Evolutionary conservation across 305 asterid species (phyloP), one percentile per base, ranked within the genome.

Genomic region (Fraxinus paxiana): DNA sequence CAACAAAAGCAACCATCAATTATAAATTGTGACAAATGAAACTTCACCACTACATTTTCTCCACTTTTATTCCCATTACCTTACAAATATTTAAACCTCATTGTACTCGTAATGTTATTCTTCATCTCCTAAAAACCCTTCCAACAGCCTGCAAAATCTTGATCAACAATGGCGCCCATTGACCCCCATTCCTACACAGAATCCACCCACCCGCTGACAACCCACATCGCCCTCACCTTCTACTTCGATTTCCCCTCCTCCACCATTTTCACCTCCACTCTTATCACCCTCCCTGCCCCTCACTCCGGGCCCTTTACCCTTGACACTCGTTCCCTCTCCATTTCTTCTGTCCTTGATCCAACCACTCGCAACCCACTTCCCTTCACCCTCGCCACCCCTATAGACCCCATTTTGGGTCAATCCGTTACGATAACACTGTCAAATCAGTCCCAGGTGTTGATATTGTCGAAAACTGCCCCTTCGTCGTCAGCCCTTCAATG

Each of bases 101-200:
- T 13, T 43, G 1, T 30, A 30, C 20, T n/a, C 7, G 1, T n/a
- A 54, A 17, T 6, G 65, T 54, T 1, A 54, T 17, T 54, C 65
- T 5, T 54, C 6, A 4, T 48, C 26, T 17, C 10, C 74, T 73
- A 13, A 13, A 63, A 34, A 41, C 80, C 80, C 34, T 73, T 82
- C 22, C n/a, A 17, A 41, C 37, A 22, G 72, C 7, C 73, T 67
- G 38, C 38, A 26, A 28, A 67, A 38, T 34, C 22, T 46, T 12
- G 26, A 74, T n/a, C 35, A 10, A 63, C 22, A 76, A 94, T 95
- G 98, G 97, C 98, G 28, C 92, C 91, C 10, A 38, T 93, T 28
- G 99, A 95, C 33, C 99, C 99, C 3, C 98, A 95, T 85, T 93
- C 99, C 73, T 92, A 83, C 92, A 91, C 97, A n/a, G 96, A 91